Percentiles rank a stretch among this genome's conserved stretches.
Conservation (phyloP, 371 early-diverging fungal genomes). For the Mucor sp. region DNA sequence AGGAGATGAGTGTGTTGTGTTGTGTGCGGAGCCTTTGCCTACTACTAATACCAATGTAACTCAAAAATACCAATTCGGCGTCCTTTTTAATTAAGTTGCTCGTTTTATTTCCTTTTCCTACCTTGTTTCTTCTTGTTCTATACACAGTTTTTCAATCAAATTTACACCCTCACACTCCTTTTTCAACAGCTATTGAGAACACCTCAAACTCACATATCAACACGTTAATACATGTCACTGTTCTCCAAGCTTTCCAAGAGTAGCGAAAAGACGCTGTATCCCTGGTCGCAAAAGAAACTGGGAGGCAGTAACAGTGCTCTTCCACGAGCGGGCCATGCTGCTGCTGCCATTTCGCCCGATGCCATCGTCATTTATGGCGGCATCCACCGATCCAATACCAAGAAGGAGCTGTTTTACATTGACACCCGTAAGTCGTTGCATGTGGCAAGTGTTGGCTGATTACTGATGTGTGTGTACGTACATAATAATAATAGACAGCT, state of each 20-base stretch:
- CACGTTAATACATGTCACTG: slow-evolving; percentile 38
- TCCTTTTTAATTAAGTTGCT: not conserved
- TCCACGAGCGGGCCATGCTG: slow-evolving; percentile 65
- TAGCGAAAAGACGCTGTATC: slow-evolving; percentile 48
- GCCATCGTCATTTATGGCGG: slow-evolving; percentile 65
- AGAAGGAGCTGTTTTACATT: slow-evolving; percentile 61
- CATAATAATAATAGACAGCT: slow-evolving; percentile 20
- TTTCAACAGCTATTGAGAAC: not conserved
- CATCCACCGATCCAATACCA: slow-evolving; percentile 40
- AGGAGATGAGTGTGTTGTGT: no score
- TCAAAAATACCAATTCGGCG: not conserved
- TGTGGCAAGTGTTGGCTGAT: not conserved
- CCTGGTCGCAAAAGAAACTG: slow-evolving; percentile 54
- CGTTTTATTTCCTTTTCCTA: not conserved
- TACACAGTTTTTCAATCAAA: not conserved
- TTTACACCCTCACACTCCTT: not conserved
- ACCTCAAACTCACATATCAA: not conserved
- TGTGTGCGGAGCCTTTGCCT: not conserved
- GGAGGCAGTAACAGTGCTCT: slow-evolving; percentile 41
- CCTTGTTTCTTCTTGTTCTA: not conserved
- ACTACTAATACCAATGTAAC: not conserved
- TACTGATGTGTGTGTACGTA: not conserved
- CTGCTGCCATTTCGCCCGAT: slow-evolving; percentile 52
- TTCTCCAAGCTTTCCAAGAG: slow-evolving; percentile 54
- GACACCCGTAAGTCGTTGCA: slow-evolving; percentile 54